Base-by-base conservation (phyloP, 169 alveolate genomes). In the Plasmodium cynomolgi region DNA sequence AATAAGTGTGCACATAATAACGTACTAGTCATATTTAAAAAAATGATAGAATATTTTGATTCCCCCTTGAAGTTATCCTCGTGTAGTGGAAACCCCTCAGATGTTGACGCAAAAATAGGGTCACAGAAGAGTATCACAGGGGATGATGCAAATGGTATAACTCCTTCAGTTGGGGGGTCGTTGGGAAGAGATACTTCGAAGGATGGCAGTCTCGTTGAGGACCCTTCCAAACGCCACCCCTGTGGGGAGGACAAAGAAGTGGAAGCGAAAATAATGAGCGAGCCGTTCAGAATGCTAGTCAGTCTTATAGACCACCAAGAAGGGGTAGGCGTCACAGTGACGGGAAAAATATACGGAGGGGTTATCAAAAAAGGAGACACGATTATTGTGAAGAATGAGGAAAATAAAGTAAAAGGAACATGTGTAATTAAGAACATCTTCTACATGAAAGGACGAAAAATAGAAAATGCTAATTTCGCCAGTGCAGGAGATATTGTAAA, bases 311-410 rank as follows among this genome's bases (percentile, higher is more conserved):
- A 96, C 81, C 84, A 95, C 58, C 97, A 95, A 71, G 98, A 96
- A 68, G 93, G 95, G 34, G 97, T 96, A n/a, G 95, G 96, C 15
- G 95, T 94, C 26, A 91, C 88, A 39, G 88, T 95, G 29, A 97
- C 98, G 20, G 98, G 98, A 1, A 97, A 97, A 91, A 95, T 97
- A 26, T 94, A 95, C 71, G 92, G 97, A 29, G 98, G 98, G 20
- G 93, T 91, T 39, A 81, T 97, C 37, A 83, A 92, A 83, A 95
- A 94, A 81, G 97, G 97, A 15, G 96, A 86, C 81, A 95, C 91
- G 33, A 75, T 97, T 20, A 84, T 95, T 41, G 96, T 97, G 82
- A 95, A 95, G 83, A 97, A 84, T 58, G 93, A 84, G 29, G 91
- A 86, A 56, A 85, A 84, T 85, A 83, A 92, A 85, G 39, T 86